phyloP scores from a whole-genome alignment of 805 yeast species.

The Zygoascus flipseniorum region DNA sequence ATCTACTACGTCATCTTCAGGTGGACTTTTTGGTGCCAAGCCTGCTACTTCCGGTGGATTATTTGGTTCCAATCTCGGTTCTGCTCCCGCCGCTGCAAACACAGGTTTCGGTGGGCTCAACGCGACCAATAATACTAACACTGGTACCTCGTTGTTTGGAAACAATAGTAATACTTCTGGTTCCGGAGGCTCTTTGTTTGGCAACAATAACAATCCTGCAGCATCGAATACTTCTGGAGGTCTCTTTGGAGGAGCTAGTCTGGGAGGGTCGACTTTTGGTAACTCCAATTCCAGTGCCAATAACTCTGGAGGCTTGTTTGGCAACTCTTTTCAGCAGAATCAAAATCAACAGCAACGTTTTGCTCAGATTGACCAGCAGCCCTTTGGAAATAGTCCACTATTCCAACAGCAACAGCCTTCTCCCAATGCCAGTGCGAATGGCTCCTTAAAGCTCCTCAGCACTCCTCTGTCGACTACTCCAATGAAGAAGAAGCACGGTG shows the following conservation, averaged over 20 bases:
- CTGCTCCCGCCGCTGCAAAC: conserved; percentile 11
- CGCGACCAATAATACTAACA: conserved; percentile 2
- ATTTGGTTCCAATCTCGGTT: conserved; percentile 14
- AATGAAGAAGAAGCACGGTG: conserved; percentile 44
- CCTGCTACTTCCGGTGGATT: conserved; percentile 22
- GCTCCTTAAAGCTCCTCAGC: conserved; percentile 35
- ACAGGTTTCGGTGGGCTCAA: conserved; percentile 3
- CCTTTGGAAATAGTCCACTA: conserved; percentile 73
- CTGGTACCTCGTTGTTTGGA: conserved; percentile 15
- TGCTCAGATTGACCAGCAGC: conserved; percentile 43
- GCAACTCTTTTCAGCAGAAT: conserved; percentile 3
- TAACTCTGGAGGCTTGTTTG: conserved; percentile 3
- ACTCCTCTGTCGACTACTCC: conserved; percentile 36
- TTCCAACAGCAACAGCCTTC: conserved; percentile 29
- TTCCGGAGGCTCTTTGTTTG: conserved; percentile 8
- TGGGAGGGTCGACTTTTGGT: conserved; percentile 5
- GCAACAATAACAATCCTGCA: background rate
- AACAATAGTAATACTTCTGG: background rate
- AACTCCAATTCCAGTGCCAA: background rate
- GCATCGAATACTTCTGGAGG: conserved; percentile 21
- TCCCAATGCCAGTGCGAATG: conserved; percentile 17
- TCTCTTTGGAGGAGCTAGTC: conserved; percentile 26
- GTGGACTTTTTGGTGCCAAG: conserved; percentile 8
- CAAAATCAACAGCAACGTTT: conserved; percentile 26
- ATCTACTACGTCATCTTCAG: conserved; percentile 23